Percentiles rank a stretch among this genome's conserved stretches.
Conservation (phyloP, 768 basidiomycete genomes). For the Termitomyces eurrhizus region DNA sequence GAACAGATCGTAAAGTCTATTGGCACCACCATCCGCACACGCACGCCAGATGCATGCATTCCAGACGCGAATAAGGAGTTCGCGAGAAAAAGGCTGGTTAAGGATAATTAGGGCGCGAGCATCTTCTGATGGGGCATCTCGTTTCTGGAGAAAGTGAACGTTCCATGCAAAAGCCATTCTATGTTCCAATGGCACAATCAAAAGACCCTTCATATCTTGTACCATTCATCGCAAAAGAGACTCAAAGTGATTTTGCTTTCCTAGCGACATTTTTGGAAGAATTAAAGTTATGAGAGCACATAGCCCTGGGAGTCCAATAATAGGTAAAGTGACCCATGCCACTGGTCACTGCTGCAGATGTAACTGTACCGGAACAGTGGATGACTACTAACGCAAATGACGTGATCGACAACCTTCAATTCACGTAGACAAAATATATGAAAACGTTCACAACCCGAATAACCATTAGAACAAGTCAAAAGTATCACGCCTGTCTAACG, state of each 20-base stretch:
- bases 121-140: background rate
- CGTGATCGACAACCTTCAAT: background rate
- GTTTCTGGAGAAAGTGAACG: constrained; percentile 34
- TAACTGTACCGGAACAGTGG: background rate
- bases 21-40: constrained; percentile 90
- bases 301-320: background rate
- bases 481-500: constrained; percentile 7
- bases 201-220: background rate
- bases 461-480: background rate
- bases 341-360: background rate
- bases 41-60: constrained; percentile 43
- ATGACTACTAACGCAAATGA: background rate
- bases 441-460: background rate
- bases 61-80: constrained; percentile 64
- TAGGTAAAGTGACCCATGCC: background rate
- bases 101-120: constrained; percentile 73
- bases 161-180: constrained; percentile 29
- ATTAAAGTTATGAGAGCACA: too few relatives aligned
- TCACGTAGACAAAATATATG: background rate
- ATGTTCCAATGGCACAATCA: background rate
- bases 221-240: too few relatives aligned
- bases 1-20: constrained; percentile 66
- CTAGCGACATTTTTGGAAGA: too few relatives aligned
- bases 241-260: background rate
- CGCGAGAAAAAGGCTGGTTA: constrained; percentile 78